Evolutionary conservation across 2,329 filamentous ascomycete species (phyloP).

Genomic region (Trichoderma breve): DNA sequence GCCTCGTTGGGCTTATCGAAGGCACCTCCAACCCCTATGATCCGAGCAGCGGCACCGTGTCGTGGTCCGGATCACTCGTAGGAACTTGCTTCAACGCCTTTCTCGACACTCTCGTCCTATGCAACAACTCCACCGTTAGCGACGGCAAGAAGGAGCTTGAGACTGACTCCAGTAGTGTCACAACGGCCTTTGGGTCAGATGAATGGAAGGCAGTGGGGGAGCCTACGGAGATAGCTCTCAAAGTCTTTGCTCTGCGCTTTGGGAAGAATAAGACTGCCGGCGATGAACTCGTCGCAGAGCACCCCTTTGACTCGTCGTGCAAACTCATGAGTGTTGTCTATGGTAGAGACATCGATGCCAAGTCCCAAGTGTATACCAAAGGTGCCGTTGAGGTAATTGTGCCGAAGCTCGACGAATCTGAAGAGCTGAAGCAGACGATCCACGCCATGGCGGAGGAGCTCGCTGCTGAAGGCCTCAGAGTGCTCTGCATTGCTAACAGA

Average conservation of each 20-base stretch:
- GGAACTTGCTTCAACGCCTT: constrained; percentile 46
- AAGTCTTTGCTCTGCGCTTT: constrained; percentile 71
- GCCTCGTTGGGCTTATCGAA: constrained; percentile 52
- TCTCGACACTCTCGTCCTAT: constrained; percentile 56
- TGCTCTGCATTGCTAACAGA: constrained; percentile 63
- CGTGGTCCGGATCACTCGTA: constrained; percentile 42
- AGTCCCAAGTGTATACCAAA: constrained; percentile 52
- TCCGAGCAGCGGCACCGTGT: constrained; percentile 54
- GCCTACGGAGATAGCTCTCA: constrained; percentile 71
- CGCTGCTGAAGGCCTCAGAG: constrained; percentile 63
- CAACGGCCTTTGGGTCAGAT: constrained; percentile 42
- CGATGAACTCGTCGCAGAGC: constrained; percentile 58
- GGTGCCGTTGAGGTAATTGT: constrained; percentile 58
- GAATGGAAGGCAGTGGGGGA: constrained; percentile 62
- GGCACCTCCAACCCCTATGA: constrained; percentile 59
- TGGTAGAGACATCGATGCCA: constrained; percentile 34
- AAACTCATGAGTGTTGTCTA: constrained; percentile 76
- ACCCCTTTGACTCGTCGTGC: constrained; percentile 70
- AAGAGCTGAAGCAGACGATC: constrained; percentile 47
- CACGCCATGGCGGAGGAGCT: constrained; percentile 53
- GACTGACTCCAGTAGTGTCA: constrained; percentile 47
- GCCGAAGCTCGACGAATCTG: constrained; percentile 48
- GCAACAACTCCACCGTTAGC: constrained; percentile 57
- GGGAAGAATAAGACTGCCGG: constrained; percentile 47
- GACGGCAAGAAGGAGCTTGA: constrained; percentile 48